Evolutionary conservation across 2,329 filamentous ascomycete genomes (phyloP).

Genomic region (Fusarium heterosporum): DNA sequence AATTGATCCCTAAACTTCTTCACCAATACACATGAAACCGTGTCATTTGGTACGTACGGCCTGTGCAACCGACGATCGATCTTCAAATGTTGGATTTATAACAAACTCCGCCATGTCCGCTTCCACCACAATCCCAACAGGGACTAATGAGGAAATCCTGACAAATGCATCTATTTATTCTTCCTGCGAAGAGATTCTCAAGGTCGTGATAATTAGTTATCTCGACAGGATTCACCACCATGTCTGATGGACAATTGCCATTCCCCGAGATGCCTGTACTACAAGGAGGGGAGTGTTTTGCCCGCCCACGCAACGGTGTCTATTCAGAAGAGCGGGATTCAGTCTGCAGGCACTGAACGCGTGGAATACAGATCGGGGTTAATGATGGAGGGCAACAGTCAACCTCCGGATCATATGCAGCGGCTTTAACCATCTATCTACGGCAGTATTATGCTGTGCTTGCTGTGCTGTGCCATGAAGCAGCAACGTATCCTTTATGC

Average conservation of each 20-base stretch:
- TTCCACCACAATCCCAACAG: not conserved
- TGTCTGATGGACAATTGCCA: not conserved
- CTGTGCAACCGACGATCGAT: slow-evolving; percentile 22
- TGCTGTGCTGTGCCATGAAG: slow-evolving; percentile 6
- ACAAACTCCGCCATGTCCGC: slow-evolving; percentile 36
- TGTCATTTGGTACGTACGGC: slow-evolving; percentile 24
- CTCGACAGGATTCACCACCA: not conserved
- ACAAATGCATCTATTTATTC: slow-evolving; percentile 6
- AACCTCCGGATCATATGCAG: not conserved
- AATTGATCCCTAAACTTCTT: slow-evolving; percentile 10
- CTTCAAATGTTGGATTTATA: slow-evolving; percentile 22
- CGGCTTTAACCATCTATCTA: not conserved
- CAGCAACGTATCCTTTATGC: slow-evolving; percentile 26
- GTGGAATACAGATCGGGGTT: slow-evolving; percentile 22
- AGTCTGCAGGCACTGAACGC: slow-evolving; percentile 2
- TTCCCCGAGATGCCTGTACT: slow-evolving; percentile 16
- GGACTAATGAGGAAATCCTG: slow-evolving; percentile 14
- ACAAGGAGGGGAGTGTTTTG: slow-evolving; percentile 36
- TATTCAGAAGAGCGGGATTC: slow-evolving; percentile 43
- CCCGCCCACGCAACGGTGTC: slow-evolving; percentile 30
- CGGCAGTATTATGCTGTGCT: not conserved
- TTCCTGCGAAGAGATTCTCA: slow-evolving; percentile 7
- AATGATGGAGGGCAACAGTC: slow-evolving; percentile 15
- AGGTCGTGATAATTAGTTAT: not conserved
- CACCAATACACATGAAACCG: slow-evolving; percentile 35